Evolutionary conservation across 2,329 filamentous ascomycete species (phyloP).

Genomic region (Paraphaeosphaeria sporulosa): DNA sequence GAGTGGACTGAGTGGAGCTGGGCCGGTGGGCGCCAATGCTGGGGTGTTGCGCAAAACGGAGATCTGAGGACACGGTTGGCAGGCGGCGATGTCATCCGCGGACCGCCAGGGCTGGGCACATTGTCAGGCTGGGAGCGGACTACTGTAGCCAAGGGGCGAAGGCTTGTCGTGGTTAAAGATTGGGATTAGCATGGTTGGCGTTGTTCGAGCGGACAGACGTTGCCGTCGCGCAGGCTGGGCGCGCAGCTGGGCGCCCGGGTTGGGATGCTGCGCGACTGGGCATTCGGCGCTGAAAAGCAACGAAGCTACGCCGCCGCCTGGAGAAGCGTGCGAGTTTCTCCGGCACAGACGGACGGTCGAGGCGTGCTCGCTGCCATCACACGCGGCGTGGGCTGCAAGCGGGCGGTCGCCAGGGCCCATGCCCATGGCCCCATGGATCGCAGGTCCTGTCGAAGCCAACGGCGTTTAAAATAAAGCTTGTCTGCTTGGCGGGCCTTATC

Average conservation of each 20-base stretch:
- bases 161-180: constrained; percentile 47
- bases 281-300: too few relatives aligned
- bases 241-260: constrained; percentile 22
- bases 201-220: constrained; percentile 29
- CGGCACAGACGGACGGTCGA: background rate
- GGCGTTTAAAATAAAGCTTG: constrained; percentile 49
- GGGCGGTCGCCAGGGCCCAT: too few relatives aligned
- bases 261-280: too few relatives aligned
- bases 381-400: too few relatives aligned
- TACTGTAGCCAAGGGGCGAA: constrained; percentile 36
- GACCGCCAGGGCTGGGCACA: constrained; percentile 15
- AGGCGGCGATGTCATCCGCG: constrained; percentile 30
- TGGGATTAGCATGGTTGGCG: constrained; percentile 43
- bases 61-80: too few relatives aligned
- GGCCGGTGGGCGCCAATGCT: too few relatives aligned
- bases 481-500: constrained; percentile 44
- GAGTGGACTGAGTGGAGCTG: too few relatives aligned
- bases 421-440: background rate
- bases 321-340: too few relatives aligned
- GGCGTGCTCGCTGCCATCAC: background rate
- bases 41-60: too few relatives aligned
- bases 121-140: constrained; percentile 8
- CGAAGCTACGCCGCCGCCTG: too few relatives aligned
- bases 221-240: constrained; percentile 26
- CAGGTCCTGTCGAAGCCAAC: constrained; percentile 25